A percentile compares a stretch with the other conserved stretches of the same genome.
Conservation (phyloP, 495 filamentous ascomycete species). For the Astrothelium macrocarpum region DNA sequence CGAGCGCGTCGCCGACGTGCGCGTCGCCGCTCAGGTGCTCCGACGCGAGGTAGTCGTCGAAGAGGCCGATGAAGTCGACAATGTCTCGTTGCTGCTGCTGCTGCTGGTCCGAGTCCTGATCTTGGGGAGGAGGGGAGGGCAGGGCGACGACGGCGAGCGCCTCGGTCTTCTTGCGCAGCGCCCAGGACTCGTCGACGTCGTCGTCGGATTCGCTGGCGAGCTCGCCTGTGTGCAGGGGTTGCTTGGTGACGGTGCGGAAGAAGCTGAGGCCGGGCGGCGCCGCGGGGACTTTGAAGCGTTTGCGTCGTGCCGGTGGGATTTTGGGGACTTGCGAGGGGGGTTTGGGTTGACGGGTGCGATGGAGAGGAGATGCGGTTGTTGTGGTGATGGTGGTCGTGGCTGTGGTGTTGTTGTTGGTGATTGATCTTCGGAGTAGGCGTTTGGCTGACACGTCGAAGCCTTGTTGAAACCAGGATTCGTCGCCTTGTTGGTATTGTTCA, state of each 20-base stretch:
- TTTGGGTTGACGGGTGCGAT: not conserved
- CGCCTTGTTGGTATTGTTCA: not conserved
- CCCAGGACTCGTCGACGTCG: conserved; percentile 22
- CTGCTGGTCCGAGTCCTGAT: too few relatives aligned
- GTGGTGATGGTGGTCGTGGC: too few relatives aligned
- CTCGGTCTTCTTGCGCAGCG: conserved; percentile 18
- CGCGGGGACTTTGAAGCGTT: not conserved
- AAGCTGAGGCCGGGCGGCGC: conserved; percentile 14
- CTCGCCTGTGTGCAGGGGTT: conserved; percentile 18
- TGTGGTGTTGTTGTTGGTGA: too few relatives aligned
- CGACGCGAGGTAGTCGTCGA: conserved; percentile 20
- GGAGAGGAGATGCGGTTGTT: not conserved
- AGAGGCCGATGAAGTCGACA: conserved; percentile 21
- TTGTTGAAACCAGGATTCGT: not conserved
- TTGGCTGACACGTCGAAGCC: not conserved
- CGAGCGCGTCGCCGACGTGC: conserved; percentile 16
- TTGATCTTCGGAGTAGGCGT: not conserved
- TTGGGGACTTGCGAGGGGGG: not conserved
- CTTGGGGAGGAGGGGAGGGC: too few relatives aligned
- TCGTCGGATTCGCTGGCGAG: conserved; percentile 27
- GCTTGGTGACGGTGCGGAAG: conserved; percentile 25
- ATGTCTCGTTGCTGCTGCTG: conserved; percentile 11
- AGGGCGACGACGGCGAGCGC: conserved; percentile 13
- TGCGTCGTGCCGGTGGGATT: not conserved
- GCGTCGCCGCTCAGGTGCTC: conserved; percentile 18